phyloP scores from a whole-genome alignment of 2,329 filamentous ascomycete genomes.

The Talaromyces sp. region DNA sequence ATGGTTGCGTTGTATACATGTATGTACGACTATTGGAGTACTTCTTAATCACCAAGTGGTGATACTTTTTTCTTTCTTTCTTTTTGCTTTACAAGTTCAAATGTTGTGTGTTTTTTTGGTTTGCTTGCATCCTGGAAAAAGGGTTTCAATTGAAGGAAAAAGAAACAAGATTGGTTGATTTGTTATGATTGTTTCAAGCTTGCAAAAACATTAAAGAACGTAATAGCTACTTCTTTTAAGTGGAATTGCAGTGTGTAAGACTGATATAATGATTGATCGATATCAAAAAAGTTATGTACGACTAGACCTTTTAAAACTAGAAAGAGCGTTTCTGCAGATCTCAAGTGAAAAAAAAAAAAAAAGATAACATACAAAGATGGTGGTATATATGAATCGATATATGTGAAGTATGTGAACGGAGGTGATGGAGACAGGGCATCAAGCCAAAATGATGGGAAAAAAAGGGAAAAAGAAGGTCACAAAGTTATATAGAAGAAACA shows the following conservation, averaged over 20 bases:
- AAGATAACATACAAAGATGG: neutral
- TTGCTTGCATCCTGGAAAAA: neutral
- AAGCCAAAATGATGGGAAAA: neutral
- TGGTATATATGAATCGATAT: neutral
- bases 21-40: neutral
- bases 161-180: neutral
- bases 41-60: neutral
- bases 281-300: neutral
- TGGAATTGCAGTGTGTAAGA: too few relatives aligned
- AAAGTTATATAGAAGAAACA: neutral
- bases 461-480: neutral
- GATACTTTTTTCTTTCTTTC: neutral
- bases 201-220: neutral
- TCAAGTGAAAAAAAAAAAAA: neutral
- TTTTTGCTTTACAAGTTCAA: neutral
- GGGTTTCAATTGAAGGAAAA: neutral
- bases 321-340: neutral
- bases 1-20: neutral
- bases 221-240: neutral
- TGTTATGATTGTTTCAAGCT: neutral
- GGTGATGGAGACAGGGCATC: slow-evolving; percentile 4
- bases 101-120: neutral
- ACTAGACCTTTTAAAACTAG: neutral
- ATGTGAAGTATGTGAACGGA: slow-evolving; percentile 6
- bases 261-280: neutral